Evolutionary conservation across 208 protist species (phyloP), one percentile per base, ranked within the genome.

Genomic region (Tritrichomonas musculus): DNA sequence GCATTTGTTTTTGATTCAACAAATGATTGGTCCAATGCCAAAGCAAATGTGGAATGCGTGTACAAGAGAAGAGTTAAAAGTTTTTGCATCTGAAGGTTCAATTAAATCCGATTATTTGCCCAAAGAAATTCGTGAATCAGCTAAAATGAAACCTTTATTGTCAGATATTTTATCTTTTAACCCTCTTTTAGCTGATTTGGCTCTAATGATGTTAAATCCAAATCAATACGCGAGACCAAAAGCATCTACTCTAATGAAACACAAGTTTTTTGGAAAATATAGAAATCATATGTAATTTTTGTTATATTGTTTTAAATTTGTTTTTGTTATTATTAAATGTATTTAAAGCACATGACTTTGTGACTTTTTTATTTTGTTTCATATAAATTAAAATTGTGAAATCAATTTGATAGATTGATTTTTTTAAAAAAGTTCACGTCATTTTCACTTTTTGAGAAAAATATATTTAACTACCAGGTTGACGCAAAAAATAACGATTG

Each of bases 1-100:
- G 30, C 77, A 88, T 36, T 30, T 88, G 33, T 88, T 41, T 50
- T 88, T 88, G n/a, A 88, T 88, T 17, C 77, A 88, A 88, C 47
- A 88, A 8, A 49, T 88, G 41, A 88, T 88, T 36, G 77, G 77
- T 33, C 44, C 44, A 49, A 88, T 88, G 33, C 77, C 77, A 2
- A 53, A 39, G n/a, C 14, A 88, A 57, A 88, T 88, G 77, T 88
- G 77, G 77, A 22, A 33, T 60, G 39, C 14, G 27, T 88, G 77
- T 30, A 57, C 77, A 33, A 49, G 27, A 33, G 44, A 36, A 39
- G 27, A 88, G 20, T 33, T 88, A 33, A 8, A 20, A 49, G 14
- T 14, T n/a, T 53, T 33, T 53, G 20, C 41, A 33, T 2, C 9
- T 39, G 44, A 49, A 11, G 77, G 77, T 39, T 33, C 4, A 53